These are phyloP conservation scores for Prunus yedoensis DNA, from an alignment of 331 rosid genomes.

Conservation along the genomic window DNA sequence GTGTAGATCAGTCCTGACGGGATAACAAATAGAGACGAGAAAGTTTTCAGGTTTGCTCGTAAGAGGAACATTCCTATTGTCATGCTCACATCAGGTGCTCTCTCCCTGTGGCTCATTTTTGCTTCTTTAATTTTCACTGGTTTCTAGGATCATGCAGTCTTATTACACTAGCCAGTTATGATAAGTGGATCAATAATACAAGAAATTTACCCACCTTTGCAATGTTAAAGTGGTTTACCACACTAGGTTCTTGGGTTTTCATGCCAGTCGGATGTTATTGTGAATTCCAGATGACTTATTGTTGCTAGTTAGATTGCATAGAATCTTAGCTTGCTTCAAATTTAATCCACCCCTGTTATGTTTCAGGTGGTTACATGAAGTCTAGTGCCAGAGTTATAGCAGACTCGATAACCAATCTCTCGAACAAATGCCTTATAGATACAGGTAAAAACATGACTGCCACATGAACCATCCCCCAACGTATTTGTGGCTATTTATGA, in stretches of 20 bases:
- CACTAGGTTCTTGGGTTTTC: background rate
- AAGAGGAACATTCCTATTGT: conserved; percentile 73
- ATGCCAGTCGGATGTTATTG: background rate
- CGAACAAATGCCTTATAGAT: conserved; percentile 62
- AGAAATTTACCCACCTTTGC: background rate
- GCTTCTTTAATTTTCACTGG: background rate
- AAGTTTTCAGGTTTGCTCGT: conserved; percentile 79
- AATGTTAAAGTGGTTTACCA: background rate
- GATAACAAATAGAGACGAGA: conserved; percentile 69
- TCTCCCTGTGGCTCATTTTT: conserved; percentile 1
- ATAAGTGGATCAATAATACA: background rate
- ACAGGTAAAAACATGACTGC: conserved; percentile 22
- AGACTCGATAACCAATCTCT: conserved; percentile 75
- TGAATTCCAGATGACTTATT: too few species aligned
- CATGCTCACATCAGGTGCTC: conserved; percentile 92
- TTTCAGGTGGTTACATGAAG: conserved; percentile 95
- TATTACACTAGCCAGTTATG: background rate
- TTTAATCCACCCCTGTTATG: conserved; percentile 7
- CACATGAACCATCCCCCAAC: conserved; percentile 16
- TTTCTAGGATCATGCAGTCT: background rate
- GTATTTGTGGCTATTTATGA: too few species aligned
- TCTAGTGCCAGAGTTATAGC: conserved; percentile 87
- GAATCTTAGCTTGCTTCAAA: background rate
- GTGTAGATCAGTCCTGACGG: conserved; percentile 87
- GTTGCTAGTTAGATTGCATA: background rate